A percentile compares a stretch with the other conserved stretches of the same genome.
Evolutionary conservation across 1,139 yeast genomes (phyloP).

Genomic region (Diutina neorugosa): DNA sequence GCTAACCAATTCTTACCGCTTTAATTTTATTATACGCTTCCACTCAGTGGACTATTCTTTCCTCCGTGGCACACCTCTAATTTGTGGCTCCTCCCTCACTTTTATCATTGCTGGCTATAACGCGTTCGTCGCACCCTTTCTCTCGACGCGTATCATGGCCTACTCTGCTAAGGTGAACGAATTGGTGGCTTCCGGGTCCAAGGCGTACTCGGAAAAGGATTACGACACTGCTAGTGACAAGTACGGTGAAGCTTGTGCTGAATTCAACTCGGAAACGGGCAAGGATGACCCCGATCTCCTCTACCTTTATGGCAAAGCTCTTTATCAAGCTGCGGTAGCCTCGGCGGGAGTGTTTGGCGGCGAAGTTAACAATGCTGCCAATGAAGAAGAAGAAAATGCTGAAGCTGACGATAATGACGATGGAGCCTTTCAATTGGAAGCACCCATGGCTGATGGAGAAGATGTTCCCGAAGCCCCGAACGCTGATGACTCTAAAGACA

Average conservation of each 20-base stretch:
- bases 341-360: conserved; percentile 77
- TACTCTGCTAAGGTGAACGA: conserved; percentile 26
- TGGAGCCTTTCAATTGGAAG: conserved; percentile 1
- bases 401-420: conserved; percentile 7
- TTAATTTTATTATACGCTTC: too few species aligned
- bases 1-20: too few species aligned
- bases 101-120: neutral
- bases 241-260: conserved; percentile 68
- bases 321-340: conserved; percentile 67
- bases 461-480: conserved; percentile 11
- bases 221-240: conserved; percentile 59
- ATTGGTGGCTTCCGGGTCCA: conserved; percentile 46
- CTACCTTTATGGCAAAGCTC: conserved; percentile 66
- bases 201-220: conserved; percentile 47
- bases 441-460: conserved; percentile 2
- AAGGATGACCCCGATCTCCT: conserved; percentile 63
- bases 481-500: conserved; percentile 12
- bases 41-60: too few species aligned
- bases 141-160: neutral
- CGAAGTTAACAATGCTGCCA: conserved; percentile 12
- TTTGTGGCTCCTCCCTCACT: neutral
- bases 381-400: conserved; percentile 7
- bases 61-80: too few species aligned
- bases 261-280: conserved; percentile 33
- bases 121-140: neutral